A percentile compares a stretch with the other conserved stretches of the same genome.
phyloP scores from a whole-genome alignment of 2,329 filamentous ascomycete genomes.

The Dichotomopilus funicola region DNA sequence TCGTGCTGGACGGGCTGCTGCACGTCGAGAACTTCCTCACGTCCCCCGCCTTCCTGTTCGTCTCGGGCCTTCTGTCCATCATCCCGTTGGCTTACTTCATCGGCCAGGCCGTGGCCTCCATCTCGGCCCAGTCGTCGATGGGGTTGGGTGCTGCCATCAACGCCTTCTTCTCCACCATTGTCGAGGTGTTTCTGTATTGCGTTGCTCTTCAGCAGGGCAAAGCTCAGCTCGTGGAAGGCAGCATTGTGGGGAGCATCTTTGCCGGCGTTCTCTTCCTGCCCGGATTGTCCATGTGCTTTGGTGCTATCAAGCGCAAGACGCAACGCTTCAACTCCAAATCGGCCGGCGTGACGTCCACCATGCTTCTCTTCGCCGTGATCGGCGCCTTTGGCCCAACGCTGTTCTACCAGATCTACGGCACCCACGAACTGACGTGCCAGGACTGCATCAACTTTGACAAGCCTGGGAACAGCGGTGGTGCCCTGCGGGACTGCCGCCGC shows the following conservation, averaged over 20 bases:
- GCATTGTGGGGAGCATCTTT: slow-evolving; percentile 96
- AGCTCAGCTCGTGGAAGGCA: slow-evolving; percentile 86
- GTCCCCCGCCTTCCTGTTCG: slow-evolving; percentile 78
- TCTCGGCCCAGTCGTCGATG: slow-evolving; percentile 98
- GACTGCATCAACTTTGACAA: slow-evolving; percentile 48
- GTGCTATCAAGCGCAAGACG: slow-evolving; percentile 94
- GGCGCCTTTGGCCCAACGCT: slow-evolving; percentile 91
- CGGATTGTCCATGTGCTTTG: slow-evolving; percentile 96
- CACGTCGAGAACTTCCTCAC: slow-evolving; percentile 68
- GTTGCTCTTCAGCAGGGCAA: slow-evolving; percentile 90
- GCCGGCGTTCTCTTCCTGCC: slow-evolving; percentile 92
- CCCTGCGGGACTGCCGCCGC: slow-evolving; percentile 71
- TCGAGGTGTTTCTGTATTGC: slow-evolving; percentile 97
- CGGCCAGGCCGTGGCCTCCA: slow-evolving; percentile 94
- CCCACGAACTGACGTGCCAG: slow-evolving; percentile 86
- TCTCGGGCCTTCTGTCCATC: slow-evolving; percentile 78
- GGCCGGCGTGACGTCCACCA: slow-evolving; percentile 93
- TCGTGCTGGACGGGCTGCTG: slow-evolving; percentile 63
- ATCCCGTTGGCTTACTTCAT: slow-evolving; percentile 98
- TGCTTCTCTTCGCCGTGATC: slow-evolving; percentile 94
- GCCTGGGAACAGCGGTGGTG: slow-evolving; percentile 29
- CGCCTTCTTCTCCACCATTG: slow-evolving; percentile 94
- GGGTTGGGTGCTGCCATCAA: slow-evolving; percentile 95
- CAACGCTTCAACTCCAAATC: slow-evolving; percentile 97
- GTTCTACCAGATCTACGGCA: slow-evolving; percentile 98